Evolutionary conservation across 2,329 filamentous ascomycete species (phyloP).

Genomic region (Trichoderma asperellum): DNA sequence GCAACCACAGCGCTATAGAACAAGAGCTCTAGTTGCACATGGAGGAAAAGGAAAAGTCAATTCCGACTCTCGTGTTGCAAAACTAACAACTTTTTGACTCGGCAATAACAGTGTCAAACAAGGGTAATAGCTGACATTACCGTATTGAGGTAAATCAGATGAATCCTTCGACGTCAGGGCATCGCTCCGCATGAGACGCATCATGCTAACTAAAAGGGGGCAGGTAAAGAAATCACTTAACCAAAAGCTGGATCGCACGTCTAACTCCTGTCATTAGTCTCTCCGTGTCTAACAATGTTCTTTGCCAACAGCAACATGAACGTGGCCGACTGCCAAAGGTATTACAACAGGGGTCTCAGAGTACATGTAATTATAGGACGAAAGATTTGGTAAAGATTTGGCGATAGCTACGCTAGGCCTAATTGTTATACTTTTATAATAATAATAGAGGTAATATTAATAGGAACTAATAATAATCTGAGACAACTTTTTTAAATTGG

Average conservation of each 20-base stretch:
- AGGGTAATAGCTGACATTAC: neutral
- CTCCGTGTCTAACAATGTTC: neutral
- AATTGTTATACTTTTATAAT: neutral
- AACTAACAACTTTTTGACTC: neutral
- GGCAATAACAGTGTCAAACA: neutral
- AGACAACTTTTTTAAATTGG: neutral
- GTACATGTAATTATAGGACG: neutral
- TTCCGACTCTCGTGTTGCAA: neutral
- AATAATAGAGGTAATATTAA: neutral
- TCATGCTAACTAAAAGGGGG: neutral
- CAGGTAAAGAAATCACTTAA: neutral
- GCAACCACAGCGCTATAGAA: slow-evolving; percentile 41
- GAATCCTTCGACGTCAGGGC: neutral
- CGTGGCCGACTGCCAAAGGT: neutral
- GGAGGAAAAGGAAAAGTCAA: neutral
- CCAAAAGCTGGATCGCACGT: neutral
- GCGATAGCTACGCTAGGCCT: neutral
- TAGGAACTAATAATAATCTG: neutral
- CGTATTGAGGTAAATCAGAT: neutral
- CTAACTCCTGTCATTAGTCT: neutral
- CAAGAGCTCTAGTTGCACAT: slow-evolving; percentile 38
- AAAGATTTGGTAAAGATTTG: neutral
- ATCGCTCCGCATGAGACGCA: neutral
- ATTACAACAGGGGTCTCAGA: neutral
- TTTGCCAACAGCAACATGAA: neutral